phyloP scores from a whole-genome alignment of 2,329 filamentous ascomycete genomes.

The Teratosphaeria zuluensis region DNA sequence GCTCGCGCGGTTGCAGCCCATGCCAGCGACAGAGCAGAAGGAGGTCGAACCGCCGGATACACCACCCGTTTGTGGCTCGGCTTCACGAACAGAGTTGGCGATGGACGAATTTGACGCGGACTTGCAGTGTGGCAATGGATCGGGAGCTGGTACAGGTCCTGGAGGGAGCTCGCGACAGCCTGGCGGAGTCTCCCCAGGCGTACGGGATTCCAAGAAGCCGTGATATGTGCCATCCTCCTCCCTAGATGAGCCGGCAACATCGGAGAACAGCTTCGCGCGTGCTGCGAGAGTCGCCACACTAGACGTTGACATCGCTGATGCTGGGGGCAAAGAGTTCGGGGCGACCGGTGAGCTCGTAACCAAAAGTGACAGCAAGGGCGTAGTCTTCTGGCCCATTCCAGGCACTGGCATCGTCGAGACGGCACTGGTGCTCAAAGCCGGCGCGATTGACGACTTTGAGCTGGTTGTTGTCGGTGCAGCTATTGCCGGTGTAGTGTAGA shows the following conservation, averaged over 20 bases:
- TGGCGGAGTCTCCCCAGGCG: neutral
- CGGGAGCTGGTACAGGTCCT: neutral
- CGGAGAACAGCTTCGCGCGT: neutral
- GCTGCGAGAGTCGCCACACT: neutral
- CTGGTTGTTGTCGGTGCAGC: conserved; percentile 7
- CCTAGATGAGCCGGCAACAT: neutral
- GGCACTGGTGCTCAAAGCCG: conserved; percentile 10
- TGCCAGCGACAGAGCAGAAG: neutral
- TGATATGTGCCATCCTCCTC: neutral
- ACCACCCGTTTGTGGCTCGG: neutral
- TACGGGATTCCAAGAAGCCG: neutral
- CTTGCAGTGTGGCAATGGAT: neutral
- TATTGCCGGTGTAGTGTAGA: conserved; percentile 21
- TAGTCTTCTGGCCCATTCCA: conserved; percentile 12
- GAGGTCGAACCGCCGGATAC: neutral
- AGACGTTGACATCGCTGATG: neutral
- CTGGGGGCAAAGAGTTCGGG: conserved; percentile 1
- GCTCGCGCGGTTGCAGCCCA: neutral
- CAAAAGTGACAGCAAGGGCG: conserved; percentile 5
- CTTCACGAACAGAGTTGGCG: neutral
- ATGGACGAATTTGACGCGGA: neutral
- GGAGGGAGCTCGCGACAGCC: neutral
- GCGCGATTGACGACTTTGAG: conserved; percentile 8
- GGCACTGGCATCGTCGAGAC: conserved; percentile 6
- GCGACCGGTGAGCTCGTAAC: conserved; percentile 1